Evolutionary conservation across 768 basidiomycete species (phyloP).

Genomic region (Kondoa subrosea): DNA sequence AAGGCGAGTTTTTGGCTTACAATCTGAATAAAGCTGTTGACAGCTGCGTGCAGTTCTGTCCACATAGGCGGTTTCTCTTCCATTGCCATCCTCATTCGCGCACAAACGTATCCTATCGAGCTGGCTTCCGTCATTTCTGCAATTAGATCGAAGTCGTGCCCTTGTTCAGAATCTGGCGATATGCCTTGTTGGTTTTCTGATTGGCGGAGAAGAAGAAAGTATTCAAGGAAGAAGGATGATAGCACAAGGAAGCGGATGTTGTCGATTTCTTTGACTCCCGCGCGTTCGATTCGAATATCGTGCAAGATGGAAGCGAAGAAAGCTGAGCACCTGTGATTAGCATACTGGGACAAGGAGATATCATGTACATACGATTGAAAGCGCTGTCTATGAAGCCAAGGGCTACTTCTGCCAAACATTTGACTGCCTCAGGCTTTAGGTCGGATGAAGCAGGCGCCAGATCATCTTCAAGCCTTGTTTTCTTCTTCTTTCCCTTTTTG

Average conservation of each 20-base stretch:
- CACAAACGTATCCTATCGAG: conserved; percentile 80
- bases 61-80: conserved; percentile 93
- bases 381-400: conserved; percentile 59
- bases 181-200: conserved; percentile 37
- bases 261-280: conserved; percentile 88
- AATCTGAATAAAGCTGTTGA: conserved; percentile 84
- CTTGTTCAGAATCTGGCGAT: conserved; percentile 25
- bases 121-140: conserved; percentile 69
- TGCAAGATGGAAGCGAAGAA: conserved; percentile 70
- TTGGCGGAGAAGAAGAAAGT: conserved; percentile 45
- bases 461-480: conserved; percentile 35
- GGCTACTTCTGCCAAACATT: conserved; percentile 48
- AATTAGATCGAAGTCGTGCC: conserved; percentile 38
- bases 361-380: conserved; percentile 59
- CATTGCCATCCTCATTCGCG: conserved; percentile 68
- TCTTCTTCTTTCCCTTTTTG: conserved; percentile 45
- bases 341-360: conserved; percentile 20
- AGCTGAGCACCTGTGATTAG: conserved; percentile 38
- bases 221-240: conserved; percentile 80
- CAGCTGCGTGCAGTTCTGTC: conserved; percentile 83
- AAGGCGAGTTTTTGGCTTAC: conserved; percentile 27
- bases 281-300: conserved; percentile 80
- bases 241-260: conserved; percentile 73
- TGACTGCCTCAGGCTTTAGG: conserved; percentile 32
- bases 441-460: conserved; percentile 26